Conservation (phyloP, 129 eudicot genomes). For the Flaveria brownii region DNA sequence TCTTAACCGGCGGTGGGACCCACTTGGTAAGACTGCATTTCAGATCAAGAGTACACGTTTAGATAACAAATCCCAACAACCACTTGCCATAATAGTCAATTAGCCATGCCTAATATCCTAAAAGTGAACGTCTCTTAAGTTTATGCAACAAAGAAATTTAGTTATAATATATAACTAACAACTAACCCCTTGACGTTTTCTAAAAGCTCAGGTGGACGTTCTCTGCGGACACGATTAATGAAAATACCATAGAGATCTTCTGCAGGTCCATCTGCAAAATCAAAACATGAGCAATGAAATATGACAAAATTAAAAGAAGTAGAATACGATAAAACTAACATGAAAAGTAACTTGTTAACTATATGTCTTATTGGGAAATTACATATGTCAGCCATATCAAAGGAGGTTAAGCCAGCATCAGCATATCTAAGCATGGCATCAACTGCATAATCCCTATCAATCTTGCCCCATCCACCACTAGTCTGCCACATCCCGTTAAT, state of each 20-base stretch:
- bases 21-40: conserved; percentile 89
- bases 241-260: conserved; percentile 97
- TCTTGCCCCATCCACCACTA: conserved; percentile 81
- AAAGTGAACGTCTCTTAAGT: background rate
- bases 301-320: background rate
- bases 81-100: background rate
- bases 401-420: conserved; percentile 69
- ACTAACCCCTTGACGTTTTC: conserved; percentile 93
- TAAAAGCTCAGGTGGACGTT: conserved; percentile 84
- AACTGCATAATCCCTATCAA: conserved; percentile 56
- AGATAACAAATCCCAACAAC: conserved; percentile 3
- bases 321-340: background rate
- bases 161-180: conserved; percentile 49
- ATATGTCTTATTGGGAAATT: conserved; percentile 29
- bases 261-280: conserved; percentile 91
- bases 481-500: conserved; percentile 92
- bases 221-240: conserved; percentile 95
- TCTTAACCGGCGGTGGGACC: conserved; percentile 99
- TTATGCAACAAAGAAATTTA: background rate
- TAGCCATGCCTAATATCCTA: background rate
- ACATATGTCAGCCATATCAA: conserved; percentile 88
- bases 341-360: conserved; percentile 7
- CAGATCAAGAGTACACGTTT: conserved; percentile 22
- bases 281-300: conserved; percentile 2
- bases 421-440: conserved; percentile 71